A percentile compares a stretch with the other conserved stretches of the same genome.
These are phyloP conservation scores for Suhomyces anneliseae DNA, from an alignment of 1,139 yeast species.

Conservation along the genomic window DNA sequence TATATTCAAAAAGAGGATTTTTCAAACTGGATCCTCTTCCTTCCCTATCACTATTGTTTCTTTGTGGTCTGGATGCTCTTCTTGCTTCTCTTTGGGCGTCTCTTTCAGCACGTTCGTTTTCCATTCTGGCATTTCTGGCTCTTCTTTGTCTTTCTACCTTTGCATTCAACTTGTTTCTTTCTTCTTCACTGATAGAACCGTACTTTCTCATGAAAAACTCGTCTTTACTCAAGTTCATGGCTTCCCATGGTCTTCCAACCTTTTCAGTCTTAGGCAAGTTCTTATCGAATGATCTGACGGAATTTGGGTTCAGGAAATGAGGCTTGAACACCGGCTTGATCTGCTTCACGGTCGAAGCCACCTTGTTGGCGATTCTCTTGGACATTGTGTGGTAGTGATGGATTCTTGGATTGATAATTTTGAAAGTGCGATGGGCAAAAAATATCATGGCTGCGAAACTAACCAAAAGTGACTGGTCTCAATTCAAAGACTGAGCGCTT, in stretches of 20 bases:
- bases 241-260: constrained; percentile 40
- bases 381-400: neutral
- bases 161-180: constrained; percentile 28
- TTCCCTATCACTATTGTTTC: neutral
- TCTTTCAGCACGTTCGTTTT: constrained; percentile 52
- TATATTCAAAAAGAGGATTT: constrained; percentile 61
- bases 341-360: neutral
- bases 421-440: neutral
- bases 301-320: constrained; percentile 16
- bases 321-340: constrained; percentile 19
- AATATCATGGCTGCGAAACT: neutral
- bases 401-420: neutral
- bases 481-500: neutral
- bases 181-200: constrained; percentile 30
- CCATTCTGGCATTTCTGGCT: constrained; percentile 10
- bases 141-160: constrained; percentile 41
- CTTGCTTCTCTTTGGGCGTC: constrained; percentile 53
- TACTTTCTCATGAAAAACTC: constrained; percentile 44
- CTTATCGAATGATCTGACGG: constrained; percentile 17
- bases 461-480: neutral
- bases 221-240: constrained; percentile 37
- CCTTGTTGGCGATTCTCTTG: constrained; percentile 1
- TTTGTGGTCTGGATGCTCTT: constrained; percentile 1
- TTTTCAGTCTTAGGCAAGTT: constrained; percentile 17
- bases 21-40: constrained; percentile 1